Conservation (phyloP, 2,329 filamentous ascomycete genomes). For the Tothia fuscella region DNA sequence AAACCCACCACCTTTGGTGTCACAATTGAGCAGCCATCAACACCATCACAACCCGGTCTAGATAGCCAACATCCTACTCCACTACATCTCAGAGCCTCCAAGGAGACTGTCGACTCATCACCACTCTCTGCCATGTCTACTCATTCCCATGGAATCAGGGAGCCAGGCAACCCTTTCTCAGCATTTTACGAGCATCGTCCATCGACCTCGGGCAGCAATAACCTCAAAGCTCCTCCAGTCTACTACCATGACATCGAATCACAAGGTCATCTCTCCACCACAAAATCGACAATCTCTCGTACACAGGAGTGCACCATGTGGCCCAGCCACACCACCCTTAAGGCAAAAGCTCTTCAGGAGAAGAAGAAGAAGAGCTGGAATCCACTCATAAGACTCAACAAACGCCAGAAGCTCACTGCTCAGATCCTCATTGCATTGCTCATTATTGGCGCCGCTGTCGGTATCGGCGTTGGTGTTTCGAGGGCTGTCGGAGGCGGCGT, state of each 20-base stretch:
- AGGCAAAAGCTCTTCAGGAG: constrained; percentile 28
- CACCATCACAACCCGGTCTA: constrained; percentile 15
- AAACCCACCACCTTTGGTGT: constrained; percentile 35
- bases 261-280: constrained; percentile 3
- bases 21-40: constrained; percentile 23
- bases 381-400: constrained; percentile 29
- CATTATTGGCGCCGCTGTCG: constrained; percentile 34
- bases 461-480: constrained; percentile 37
- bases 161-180: constrained; percentile 30
- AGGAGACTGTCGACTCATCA: constrained; percentile 21
- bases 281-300: constrained; percentile 15
- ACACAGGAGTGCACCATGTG: constrained; percentile 37
- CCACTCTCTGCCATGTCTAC: constrained; percentile 18
- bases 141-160: constrained; percentile 20
- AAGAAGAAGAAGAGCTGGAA: constrained; percentile 28
- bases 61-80: constrained; percentile 12
- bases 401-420: constrained; percentile 31
- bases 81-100: constrained; percentile 22
- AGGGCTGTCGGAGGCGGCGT: constrained; percentile 37
- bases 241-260: constrained; percentile 29
- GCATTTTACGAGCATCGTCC: constrained; percentile 38
- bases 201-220: constrained; percentile 12
- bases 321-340: constrained; percentile 36
- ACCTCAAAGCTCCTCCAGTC: constrained; percentile 11
- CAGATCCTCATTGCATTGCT: constrained; percentile 35